These are phyloP conservation scores for Cyclotella atomus DNA, from an alignment of 108 stramenopile species.

Conservation along the genomic window DNA sequence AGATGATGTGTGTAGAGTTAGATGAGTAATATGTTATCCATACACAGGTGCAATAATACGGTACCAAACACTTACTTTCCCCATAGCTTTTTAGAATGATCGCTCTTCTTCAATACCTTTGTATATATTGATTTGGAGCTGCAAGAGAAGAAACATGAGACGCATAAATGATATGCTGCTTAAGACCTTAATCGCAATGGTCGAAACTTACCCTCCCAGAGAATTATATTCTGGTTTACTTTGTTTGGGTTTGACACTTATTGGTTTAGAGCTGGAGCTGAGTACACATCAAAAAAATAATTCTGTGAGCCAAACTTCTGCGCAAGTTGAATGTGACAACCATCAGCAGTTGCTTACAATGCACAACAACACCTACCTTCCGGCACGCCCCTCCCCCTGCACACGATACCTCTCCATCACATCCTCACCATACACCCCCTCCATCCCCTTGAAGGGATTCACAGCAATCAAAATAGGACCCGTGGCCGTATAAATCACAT, in stretches of 20 bases:
- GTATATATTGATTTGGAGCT: slow-evolving; percentile 4
- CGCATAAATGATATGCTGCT: not conserved
- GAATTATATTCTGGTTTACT: not conserved
- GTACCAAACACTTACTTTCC: not conserved
- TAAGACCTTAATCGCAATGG: not conserved
- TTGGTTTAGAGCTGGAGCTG: not conserved
- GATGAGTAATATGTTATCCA: no score
- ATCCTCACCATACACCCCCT: slow-evolving; percentile 39
- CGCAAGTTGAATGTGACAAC: not conserved
- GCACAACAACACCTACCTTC: not conserved
- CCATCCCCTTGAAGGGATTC: slow-evolving; percentile 60
- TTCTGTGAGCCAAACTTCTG: no score
- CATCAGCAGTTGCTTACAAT: not conserved
- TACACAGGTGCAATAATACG: not conserved
- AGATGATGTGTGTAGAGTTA: not conserved
- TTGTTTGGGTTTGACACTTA: not conserved
- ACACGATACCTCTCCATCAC: slow-evolving; percentile 43
- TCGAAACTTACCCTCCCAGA: not conserved
- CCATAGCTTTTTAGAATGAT: slow-evolving; percentile 7
- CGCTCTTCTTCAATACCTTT: not conserved
- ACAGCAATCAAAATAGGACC: slow-evolving; percentile 72
- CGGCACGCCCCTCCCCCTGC: slow-evolving; percentile 32
- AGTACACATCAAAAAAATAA: not conserved
- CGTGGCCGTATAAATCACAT: slow-evolving; percentile 65
- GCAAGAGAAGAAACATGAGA: not conserved